These are phyloP conservation scores for Monsonia emarginata DNA, from an alignment of 441 rosid species.

Conservation along the genomic window DNA sequence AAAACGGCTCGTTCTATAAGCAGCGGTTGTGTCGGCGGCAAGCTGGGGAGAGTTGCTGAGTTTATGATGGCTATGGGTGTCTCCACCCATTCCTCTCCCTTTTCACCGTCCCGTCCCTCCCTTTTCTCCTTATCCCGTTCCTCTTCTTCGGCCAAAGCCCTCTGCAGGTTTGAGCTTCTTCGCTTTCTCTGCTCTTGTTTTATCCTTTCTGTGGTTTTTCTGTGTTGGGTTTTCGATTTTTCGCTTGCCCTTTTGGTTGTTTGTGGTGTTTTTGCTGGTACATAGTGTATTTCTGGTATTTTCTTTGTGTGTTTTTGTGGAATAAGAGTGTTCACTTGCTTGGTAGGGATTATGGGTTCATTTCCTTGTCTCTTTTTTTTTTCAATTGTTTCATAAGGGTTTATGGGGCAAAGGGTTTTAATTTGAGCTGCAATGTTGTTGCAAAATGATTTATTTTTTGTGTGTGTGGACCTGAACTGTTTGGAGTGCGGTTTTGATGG, in stretches of 20 bases:
- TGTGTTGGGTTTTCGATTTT: background rate
- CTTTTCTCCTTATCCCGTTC: conserved; percentile 30
- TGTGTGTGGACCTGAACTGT: background rate
- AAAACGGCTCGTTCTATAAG: conserved; percentile 33
- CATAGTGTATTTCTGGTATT: background rate
- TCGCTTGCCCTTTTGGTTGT: conserved; percentile 6
- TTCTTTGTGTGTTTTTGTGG: background rate
- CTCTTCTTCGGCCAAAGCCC: conserved; percentile 28
- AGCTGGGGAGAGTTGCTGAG: conserved; percentile 43
- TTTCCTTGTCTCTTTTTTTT: background rate
- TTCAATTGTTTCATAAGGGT: background rate
- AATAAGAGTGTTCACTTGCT: background rate
- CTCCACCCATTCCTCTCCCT: conserved; percentile 37
- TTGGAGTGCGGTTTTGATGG: too few relatives aligned
- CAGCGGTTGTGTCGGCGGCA: conserved; percentile 14
- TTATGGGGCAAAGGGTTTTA: too few relatives aligned
- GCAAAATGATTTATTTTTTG: too few relatives aligned
- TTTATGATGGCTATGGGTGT: conserved; percentile 44
- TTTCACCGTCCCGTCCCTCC: conserved; percentile 36
- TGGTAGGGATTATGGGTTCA: background rate
- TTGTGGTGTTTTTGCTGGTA: conserved; percentile 9
- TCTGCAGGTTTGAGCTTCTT: conserved; percentile 32
- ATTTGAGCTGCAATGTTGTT: too few relatives aligned
- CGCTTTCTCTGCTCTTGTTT: background rate
- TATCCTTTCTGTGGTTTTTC: background rate